Evolutionary conservation across 2,329 filamentous ascomycete genomes (phyloP).

Genomic region (Ophiocordyceps camponoti-floridani): DNA sequence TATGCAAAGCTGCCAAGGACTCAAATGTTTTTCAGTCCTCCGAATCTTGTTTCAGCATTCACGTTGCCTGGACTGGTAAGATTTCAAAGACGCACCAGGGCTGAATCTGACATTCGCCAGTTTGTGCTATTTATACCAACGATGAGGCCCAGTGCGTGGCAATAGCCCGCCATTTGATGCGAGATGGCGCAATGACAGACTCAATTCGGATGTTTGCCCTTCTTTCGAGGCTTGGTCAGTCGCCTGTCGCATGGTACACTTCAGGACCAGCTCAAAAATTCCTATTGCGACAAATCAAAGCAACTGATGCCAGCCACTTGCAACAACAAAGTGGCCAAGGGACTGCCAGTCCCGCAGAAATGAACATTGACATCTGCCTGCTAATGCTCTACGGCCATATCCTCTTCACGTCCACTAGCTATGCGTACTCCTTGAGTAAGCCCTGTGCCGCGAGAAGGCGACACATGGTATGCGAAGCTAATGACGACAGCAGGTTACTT

Average conservation of each 20-base stretch:
- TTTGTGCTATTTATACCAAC: constrained; percentile 65
- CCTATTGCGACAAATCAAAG: constrained; percentile 78
- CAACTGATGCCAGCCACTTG: constrained; percentile 50
- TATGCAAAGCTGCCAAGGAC: constrained; percentile 60
- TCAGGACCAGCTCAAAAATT: constrained; percentile 77
- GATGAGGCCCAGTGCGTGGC: constrained; percentile 61
- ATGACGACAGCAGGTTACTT: constrained; percentile 47
- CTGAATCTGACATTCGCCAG: constrained; percentile 16
- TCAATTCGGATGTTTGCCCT: constrained; percentile 69
- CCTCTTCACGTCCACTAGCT: constrained; percentile 66
- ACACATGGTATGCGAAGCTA: neutral
- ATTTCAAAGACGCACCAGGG: constrained; percentile 9
- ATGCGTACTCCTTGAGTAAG: constrained; percentile 61
- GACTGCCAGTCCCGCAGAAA: neutral
- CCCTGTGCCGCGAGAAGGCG: neutral
- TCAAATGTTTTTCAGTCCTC: constrained; percentile 69
- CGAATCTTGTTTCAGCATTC: constrained; percentile 50
- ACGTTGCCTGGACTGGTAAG: constrained; percentile 60
- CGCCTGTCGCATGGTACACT: constrained; percentile 58
- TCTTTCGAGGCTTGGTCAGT: constrained; percentile 59
- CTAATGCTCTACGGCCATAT: constrained; percentile 85
- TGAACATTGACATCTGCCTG: constrained; percentile 55
- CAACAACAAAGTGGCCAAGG: neutral
- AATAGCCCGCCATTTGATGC: constrained; percentile 69
- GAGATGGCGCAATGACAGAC: constrained; percentile 64